Evolutionary conservation across 2,329 filamentous ascomycete species (phyloP), one percentile per base, ranked within the genome.

Genomic region (Xylariaceae sp.): DNA sequence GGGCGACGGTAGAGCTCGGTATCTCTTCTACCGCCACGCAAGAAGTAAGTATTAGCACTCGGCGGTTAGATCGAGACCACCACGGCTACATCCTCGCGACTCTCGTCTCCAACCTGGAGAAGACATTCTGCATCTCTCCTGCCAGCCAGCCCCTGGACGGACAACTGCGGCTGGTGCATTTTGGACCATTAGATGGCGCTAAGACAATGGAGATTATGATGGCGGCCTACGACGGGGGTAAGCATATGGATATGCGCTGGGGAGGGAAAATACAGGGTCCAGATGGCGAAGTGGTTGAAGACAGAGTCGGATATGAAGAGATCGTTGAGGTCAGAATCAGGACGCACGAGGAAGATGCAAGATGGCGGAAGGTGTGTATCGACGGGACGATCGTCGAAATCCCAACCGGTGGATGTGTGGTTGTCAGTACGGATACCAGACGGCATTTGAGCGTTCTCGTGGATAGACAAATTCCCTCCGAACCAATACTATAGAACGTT

Each of bases 291-390:
- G n/a, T n/a, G n/a, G 21, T 44, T n/a, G 46, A 8, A 42, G 70
- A 76, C 16, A 63, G 68, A 15, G 86, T 96, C 0, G 78, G 77
- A 0, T 96, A 96, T 67, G 81, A 87, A 16, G 79, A 82, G 50
- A 78, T 94, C 6, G 80, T 87, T 2, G 80, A 80, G 48, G 61
- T 96, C 16, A 76, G 73, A 54, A 83, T 96, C 44, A 77, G 80
- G 15, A 84, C 89, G 34, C 58, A 74, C 1, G 88, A 94, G 64
- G 74, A 80, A 15, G 83, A 89, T n/a, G 75, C 74, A 43, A 76
- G 84, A 49, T 96, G 91, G 91, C 78, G 92, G 56, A 83, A 92
- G 65, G 80, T 95, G 13, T 97, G 92, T 68, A 77, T 97, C n/a
- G 92, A 97, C 70, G 92, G 92, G 2, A 90, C 87, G 49, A 95